Percentiles rank a stretch among this genome's conserved stretches.
Evolutionary conservation across 805 yeast genomes (phyloP).

Genomic region (Cyberlindnera sargentensis): DNA sequence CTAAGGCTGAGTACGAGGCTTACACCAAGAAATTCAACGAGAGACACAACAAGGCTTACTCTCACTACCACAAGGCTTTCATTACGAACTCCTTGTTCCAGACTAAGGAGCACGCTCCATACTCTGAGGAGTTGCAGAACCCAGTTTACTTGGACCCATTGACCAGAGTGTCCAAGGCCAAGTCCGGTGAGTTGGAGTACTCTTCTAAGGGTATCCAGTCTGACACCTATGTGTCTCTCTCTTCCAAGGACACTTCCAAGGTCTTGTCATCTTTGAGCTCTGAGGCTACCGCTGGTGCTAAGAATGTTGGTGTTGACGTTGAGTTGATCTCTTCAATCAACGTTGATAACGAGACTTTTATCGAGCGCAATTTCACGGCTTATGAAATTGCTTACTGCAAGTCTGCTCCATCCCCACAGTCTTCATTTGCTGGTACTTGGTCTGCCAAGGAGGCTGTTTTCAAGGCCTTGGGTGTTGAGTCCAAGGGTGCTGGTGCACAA

Average conservation of each 20-base stretch:
- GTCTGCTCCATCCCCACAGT: constrained; percentile 67
- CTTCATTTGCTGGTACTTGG: constrained; percentile 97
- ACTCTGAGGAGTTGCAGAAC: constrained; percentile 80
- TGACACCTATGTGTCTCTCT: constrained; percentile 35
- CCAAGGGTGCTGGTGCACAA: constrained; percentile 94
- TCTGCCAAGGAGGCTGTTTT: constrained; percentile 99
- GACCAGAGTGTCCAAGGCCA: constrained; percentile 42
- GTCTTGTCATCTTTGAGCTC: constrained; percentile 52
- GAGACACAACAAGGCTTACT: constrained; percentile 85
- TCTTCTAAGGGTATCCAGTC: constrained; percentile 44
- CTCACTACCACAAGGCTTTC: constrained; percentile 94
- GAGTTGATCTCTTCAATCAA: constrained; percentile 80
- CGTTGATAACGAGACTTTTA: constrained; percentile 80
- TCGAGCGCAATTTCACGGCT: constrained; percentile 86
- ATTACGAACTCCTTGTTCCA: constrained; percentile 85
- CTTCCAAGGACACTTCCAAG: constrained; percentile 55
- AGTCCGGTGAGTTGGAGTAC: constrained; percentile 40
- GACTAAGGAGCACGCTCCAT: constrained; percentile 92
- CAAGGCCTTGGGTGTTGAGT: constrained; percentile 84
- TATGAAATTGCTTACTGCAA: constrained; percentile 75
- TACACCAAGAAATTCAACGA: constrained; percentile 65
- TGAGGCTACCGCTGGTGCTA: constrained; percentile 29
- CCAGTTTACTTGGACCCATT: constrained; percentile 93
- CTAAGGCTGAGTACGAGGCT: constrained; percentile 59
- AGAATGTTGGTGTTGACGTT: constrained; percentile 93